Percentiles rank a stretch among this genome's conserved stretches.
Evolutionary conservation across 2,329 filamentous ascomycete genomes (phyloP).

Genomic region (Aureobasidium melanogenum): DNA sequence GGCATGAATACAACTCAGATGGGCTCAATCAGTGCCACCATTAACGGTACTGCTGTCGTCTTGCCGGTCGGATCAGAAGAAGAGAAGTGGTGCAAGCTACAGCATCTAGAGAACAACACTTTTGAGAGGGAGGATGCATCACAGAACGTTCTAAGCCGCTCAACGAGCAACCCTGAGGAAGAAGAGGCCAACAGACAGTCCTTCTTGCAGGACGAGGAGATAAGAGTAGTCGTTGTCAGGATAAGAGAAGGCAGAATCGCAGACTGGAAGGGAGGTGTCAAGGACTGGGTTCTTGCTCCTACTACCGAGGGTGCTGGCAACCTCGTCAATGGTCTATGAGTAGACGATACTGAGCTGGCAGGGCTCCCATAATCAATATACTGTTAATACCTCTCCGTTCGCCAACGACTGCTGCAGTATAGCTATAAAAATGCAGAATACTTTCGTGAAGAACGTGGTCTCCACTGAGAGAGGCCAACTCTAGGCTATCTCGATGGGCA

Average conservation of each 20-base stretch:
- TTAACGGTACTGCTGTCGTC: conserved; percentile 77
- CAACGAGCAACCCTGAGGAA: not conserved
- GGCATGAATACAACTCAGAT: conserved; percentile 87
- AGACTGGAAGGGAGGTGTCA: conserved; percentile 90
- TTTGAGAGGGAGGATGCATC: conserved; percentile 22
- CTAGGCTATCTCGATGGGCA: not conserved
- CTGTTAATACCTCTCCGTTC: not conserved
- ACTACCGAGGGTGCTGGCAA: not conserved
- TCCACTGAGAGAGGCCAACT: not conserved
- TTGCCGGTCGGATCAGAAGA: conserved; percentile 66
- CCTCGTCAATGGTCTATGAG: not conserved
- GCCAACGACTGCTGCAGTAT: no score
- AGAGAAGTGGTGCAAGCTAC: conserved; percentile 72
- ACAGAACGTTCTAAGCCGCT: conserved; percentile 5
- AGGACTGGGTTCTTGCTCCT: conserved; percentile 53
- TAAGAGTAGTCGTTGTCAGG: conserved; percentile 76
- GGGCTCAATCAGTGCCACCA: conserved; percentile 82
- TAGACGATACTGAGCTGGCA: not conserved
- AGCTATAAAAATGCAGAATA: not conserved
- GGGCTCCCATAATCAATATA: not conserved
- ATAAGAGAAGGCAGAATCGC: conserved; percentile 81
- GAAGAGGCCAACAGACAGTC: conserved; percentile 47
- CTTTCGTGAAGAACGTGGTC: no score
- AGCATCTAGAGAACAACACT: conserved; percentile 87
- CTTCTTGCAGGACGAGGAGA: conserved; percentile 73